phyloP scores from a whole-genome alignment of 2,329 filamentous ascomycete genomes.

The Monosporascus sp. region DNA sequence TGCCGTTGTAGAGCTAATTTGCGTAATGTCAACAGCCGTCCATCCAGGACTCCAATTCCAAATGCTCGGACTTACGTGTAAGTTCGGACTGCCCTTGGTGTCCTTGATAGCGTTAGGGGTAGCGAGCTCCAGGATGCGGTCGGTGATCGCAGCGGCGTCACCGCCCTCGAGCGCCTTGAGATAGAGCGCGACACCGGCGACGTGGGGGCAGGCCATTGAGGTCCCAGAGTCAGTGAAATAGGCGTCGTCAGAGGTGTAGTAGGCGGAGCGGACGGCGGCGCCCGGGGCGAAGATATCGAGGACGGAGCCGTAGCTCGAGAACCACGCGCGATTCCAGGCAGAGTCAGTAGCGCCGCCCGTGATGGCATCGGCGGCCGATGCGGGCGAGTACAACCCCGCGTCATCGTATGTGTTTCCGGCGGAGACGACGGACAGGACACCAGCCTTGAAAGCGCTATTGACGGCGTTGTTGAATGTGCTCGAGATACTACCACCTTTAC shows the following conservation, averaged over 20 bases:
- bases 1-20: background rate
- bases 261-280: conserved; percentile 28
- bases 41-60: background rate
- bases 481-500: background rate
- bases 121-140: background rate
- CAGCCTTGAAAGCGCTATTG: background rate
- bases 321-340: conserved; percentile 14
- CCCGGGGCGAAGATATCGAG: conserved; percentile 32
- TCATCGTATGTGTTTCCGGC: background rate
- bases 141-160: background rate
- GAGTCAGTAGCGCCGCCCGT: conserved; percentile 28
- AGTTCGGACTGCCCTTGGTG: background rate
- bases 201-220: conserved; percentile 41
- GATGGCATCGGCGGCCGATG: conserved; percentile 17
- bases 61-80: background rate
- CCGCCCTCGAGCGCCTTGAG: conserved; percentile 13
- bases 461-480: background rate
- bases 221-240: conserved; percentile 35
- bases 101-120: background rate
- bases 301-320: conserved; percentile 25
- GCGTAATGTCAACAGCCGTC: background rate
- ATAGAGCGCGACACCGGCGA: conserved; percentile 41
- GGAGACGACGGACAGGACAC: background rate
- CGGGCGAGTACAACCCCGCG: background rate
- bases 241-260: conserved; percentile 28